phyloP scores from a whole-genome alignment of 345 rosid species.

The Clarkia xantiana region DNA sequence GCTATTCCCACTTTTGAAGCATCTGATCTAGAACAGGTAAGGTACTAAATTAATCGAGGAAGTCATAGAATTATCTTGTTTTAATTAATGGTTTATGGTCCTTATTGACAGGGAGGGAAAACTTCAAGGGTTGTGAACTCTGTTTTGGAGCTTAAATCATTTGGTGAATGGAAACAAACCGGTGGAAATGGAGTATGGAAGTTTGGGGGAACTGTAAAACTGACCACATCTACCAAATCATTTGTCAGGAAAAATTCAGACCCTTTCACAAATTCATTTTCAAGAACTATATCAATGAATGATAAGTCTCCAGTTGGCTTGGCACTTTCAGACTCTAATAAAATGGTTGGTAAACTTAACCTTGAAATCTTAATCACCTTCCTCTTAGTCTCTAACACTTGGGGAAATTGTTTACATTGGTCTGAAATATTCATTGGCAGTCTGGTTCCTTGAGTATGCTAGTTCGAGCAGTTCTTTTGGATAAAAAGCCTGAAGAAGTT shows the following conservation, averaged over 20 bases:
- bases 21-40: slow-evolving; percentile 79
- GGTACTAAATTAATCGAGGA: not conserved
- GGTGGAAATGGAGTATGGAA: slow-evolving; percentile 73
- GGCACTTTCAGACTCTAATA: slow-evolving; percentile 9
- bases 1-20: slow-evolving; percentile 84
- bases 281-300: slow-evolving; percentile 27
- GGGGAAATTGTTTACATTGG: not conserved
- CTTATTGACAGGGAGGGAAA: slow-evolving; percentile 13
- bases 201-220: slow-evolving; percentile 39
- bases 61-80: too few species aligned
- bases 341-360: slow-evolving; percentile 44
- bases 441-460: slow-evolving; percentile 55
- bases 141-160: slow-evolving; percentile 78
- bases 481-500: slow-evolving; percentile 77
- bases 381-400: not conserved
- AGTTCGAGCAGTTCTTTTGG: slow-evolving; percentile 58
- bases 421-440: not conserved
- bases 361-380: not conserved
- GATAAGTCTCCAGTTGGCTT: slow-evolving; percentile 25
- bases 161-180: slow-evolving; percentile 58
- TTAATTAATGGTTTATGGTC: too few species aligned
- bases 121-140: slow-evolving; percentile 60
- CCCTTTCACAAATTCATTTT: slow-evolving; percentile 41
- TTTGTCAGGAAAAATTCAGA: slow-evolving; percentile 54
- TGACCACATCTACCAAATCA: slow-evolving; percentile 24